phyloP scores from a whole-genome alignment of 139 green algal species.

The Coelastrella sp. region DNA sequence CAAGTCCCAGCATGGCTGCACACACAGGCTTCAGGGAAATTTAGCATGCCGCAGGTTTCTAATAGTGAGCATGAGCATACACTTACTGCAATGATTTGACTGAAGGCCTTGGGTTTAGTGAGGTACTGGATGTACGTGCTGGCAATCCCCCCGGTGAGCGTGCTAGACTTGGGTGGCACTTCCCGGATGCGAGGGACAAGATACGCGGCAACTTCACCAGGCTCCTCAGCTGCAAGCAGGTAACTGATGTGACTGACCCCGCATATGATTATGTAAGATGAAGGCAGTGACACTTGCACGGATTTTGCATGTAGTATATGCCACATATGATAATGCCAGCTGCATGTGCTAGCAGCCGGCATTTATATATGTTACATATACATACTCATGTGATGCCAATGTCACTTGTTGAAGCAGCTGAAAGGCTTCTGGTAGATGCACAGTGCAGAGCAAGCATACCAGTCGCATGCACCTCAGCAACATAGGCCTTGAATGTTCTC shows the following conservation, averaged over 20 bases:
- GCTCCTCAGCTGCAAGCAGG: slow-evolving; percentile 67
- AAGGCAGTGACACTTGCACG: too few species aligned
- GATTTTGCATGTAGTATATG: too few species aligned
- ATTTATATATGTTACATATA: too few species aligned
- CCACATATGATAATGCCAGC: too few species aligned
- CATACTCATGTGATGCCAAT: too few species aligned
- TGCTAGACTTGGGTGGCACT: slow-evolving; percentile 61
- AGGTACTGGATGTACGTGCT: slow-evolving; percentile 84
- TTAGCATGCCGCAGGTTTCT: not conserved
- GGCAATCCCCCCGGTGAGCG: slow-evolving; percentile 56
- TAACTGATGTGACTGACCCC: not conserved
- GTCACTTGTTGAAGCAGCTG: too few species aligned
- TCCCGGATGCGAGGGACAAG: slow-evolving; percentile 88
- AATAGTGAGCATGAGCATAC: not conserved
- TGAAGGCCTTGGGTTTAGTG: slow-evolving; percentile 87
- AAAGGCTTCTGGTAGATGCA: too few species aligned
- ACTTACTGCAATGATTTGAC: slow-evolving; percentile 79
- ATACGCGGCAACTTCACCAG: slow-evolving; percentile 74
- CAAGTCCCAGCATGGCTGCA: not conserved
- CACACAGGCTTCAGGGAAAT: not conserved
- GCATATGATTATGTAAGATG: too few species aligned
- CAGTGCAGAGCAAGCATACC: too few species aligned
- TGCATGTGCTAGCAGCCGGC: too few species aligned
- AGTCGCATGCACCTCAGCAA: too few species aligned
- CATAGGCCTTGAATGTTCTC: too few species aligned